Evolutionary conservation across 2,329 filamentous ascomycete species (phyloP).

Genomic region (Tetracladium maxilliforme): DNA sequence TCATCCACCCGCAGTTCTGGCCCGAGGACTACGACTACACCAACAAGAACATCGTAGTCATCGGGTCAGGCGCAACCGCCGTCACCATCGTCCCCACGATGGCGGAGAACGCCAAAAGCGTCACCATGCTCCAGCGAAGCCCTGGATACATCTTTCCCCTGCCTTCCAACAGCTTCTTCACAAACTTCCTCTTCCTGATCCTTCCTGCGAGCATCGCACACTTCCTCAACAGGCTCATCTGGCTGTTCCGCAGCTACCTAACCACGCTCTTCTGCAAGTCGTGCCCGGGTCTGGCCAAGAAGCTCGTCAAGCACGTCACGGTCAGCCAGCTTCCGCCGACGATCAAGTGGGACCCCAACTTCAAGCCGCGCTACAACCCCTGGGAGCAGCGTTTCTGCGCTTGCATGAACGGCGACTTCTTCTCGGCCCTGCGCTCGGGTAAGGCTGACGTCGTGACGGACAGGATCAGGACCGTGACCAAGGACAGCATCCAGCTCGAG

Average conservation of each 20-base stretch:
- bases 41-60: slow-evolving; percentile 47
- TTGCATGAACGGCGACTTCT: slow-evolving; percentile 30
- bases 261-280: slow-evolving; percentile 21
- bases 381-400: slow-evolving; percentile 59
- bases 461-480: slow-evolving; percentile 27
- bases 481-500: slow-evolving; percentile 24
- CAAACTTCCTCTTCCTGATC: slow-evolving; percentile 18
- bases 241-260: slow-evolving; percentile 21
- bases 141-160: slow-evolving; percentile 45
- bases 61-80: slow-evolving; percentile 55
- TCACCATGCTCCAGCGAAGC: slow-evolving; percentile 58
- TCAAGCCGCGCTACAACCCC: slow-evolving; percentile 37
- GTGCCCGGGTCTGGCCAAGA: slow-evolving; percentile 29
- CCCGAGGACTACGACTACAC: slow-evolving; percentile 49
- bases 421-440: slow-evolving; percentile 19
- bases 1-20: slow-evolving; percentile 64
- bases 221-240: slow-evolving; percentile 29
- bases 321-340: slow-evolving; percentile 28
- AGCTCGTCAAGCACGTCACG: slow-evolving; percentile 24
- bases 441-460: slow-evolving; percentile 27
- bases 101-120: slow-evolving; percentile 36
- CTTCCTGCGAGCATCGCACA: slow-evolving; percentile 27
- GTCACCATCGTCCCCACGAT: slow-evolving; percentile 50
- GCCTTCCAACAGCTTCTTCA: slow-evolving; percentile 23
- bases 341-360: slow-evolving; percentile 36